Percentiles rank a stretch among this genome's conserved stretches.
Conservation (phyloP, 441 rosid species). For the Hura crepitans region DNA sequence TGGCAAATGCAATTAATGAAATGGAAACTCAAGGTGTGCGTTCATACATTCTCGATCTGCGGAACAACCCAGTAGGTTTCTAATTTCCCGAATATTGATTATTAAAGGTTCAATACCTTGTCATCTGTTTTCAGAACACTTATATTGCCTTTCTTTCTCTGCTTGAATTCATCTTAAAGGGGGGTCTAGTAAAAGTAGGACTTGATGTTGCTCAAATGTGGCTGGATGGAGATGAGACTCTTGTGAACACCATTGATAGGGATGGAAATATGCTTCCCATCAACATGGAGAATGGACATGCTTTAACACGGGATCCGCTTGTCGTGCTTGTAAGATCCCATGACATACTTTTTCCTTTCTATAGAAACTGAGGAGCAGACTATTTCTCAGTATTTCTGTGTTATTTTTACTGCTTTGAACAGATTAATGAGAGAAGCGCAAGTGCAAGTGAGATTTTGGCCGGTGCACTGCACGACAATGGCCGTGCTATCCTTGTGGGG, state of each 20-base stretch:
- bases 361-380: neutral
- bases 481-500: constrained; percentile 88
- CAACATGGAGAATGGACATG: constrained; percentile 71
- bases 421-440: constrained; percentile 91
- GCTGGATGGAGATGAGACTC: constrained; percentile 88
- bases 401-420: constrained; percentile 20
- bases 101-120: neutral
- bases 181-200: constrained; percentile 88
- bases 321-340: constrained; percentile 70
- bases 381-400: neutral
- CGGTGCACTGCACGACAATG: constrained; percentile 83
- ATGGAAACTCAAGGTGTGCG: constrained; percentile 73
- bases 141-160: neutral
- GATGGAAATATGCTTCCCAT: constrained; percentile 71
- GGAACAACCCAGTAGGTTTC: constrained; percentile 72
- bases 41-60: constrained; percentile 73
- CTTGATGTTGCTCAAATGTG: constrained; percentile 87
- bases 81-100: neutral
- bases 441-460: constrained; percentile 96
- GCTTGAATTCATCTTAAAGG: constrained; percentile 38
- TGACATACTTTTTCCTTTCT: neutral
- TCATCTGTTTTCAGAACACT: constrained; percentile 8
- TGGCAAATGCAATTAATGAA: constrained; percentile 61
- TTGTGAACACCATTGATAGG: constrained; percentile 75
- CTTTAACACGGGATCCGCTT: constrained; percentile 76